phyloP scores from a whole-genome alignment of 1,284 basidiomycete species.

The Neotropicomus parvogracilis region DNA sequence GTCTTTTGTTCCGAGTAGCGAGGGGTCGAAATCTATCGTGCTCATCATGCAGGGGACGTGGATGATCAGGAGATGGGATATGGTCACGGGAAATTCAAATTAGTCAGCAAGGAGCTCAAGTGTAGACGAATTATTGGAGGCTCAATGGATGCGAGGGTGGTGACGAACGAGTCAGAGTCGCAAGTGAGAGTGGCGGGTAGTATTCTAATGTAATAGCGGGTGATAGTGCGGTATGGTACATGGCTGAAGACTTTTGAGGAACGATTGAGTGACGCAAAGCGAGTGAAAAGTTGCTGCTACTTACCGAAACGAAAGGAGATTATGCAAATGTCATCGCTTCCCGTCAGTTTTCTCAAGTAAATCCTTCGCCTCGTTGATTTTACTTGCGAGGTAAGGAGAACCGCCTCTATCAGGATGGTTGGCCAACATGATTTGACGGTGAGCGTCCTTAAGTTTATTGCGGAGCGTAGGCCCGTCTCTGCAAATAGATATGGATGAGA shows the following conservation, averaged over 20 bases:
- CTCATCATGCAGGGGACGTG: conserved; percentile 14
- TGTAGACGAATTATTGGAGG: not conserved
- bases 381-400: conserved; percentile 95
- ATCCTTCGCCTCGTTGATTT: conserved; percentile 93
- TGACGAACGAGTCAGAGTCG: not conserved
- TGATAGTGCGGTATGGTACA: conserved; percentile 18
- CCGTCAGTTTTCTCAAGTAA: conserved; percentile 70
- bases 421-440: conserved; percentile 88
- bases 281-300: not conserved
- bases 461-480: conserved; percentile 76
- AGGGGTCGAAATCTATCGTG: conserved; percentile 46
- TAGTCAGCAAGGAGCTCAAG: conserved; percentile 23
- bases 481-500: not conserved
- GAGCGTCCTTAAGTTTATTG: conserved; percentile 83
- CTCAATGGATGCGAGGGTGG: not conserved
- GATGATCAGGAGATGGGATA: not conserved
- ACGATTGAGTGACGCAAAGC: not conserved
- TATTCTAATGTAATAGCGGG: conserved; percentile 16
- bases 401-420: conserved; percentile 98
- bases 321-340: conserved; percentile 36
- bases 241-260: not conserved
- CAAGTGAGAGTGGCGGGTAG: conserved; percentile 9
- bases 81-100: conserved; percentile 4
- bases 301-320: conserved; percentile 14
- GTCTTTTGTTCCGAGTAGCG: conserved; percentile 68